Base-by-base conservation (phyloP, 345 rosid species). In the Eucalyptus globulus region DNA sequence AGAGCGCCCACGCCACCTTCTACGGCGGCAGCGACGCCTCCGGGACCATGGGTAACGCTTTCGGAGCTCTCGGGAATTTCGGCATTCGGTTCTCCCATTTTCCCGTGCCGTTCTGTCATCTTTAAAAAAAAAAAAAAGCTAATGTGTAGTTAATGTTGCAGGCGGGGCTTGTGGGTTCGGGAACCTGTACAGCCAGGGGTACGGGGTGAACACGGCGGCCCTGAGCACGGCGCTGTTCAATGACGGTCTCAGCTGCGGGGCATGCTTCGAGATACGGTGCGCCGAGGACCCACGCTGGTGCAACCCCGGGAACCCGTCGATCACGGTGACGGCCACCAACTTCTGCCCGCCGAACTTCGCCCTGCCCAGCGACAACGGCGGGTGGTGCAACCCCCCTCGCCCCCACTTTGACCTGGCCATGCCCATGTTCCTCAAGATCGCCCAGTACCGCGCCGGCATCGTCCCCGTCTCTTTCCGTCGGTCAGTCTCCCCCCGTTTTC, bases 341-440 rank as follows among this genome's bases (percentile, higher is more conserved):
- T 98, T 97, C 89, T 97, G 99, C 92, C 99, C 99, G 21, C 99
- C 99, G 2, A 98, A 98, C 92, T 97, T 91, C 29, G 99, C 99
- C 14, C 97, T 87, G 60, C 89, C 99, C 3, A 95, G 94, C 49
- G 99, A 98, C 86, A 80, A 97, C 88, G 99, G 99, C 86, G 99
- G 99, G n/a, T 98, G 99, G 99, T 97, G 99, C 87, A 98, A 98
- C 95, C 99, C 99, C 56, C 99, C 99, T 49, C 97, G 98, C 67
- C 91, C 97, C n/a, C 99, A 98, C 90, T 98, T 98, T 87, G 99
- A 98, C 83, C 97, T 98, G 29, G 98, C 99, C 67, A 98, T 98
- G 99, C 99, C 99, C 44, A 95, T 98, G 99, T 98, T 98, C 93
- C 99, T 98, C 65, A 96, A 95, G 94, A 94, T 98, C 69, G 99